Conservation (phyloP, 1,284 basidiomycete genomes). For the Trichosporon asahii region DNA sequence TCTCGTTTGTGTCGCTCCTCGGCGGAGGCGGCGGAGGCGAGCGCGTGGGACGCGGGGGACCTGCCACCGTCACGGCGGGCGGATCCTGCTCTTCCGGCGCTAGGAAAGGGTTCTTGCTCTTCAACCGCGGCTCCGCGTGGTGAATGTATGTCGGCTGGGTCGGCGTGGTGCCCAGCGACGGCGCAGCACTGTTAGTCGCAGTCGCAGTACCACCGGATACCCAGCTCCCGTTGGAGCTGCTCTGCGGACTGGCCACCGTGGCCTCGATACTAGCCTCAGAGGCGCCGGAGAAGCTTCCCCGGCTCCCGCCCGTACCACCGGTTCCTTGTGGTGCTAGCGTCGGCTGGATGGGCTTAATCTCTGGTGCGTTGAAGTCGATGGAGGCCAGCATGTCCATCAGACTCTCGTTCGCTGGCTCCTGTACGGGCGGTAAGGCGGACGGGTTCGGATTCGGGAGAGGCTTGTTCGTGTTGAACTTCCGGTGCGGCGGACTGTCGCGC, state of each 20-base stretch:
- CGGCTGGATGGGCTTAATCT: conserved; percentile 8
- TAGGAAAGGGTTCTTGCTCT: conserved; percentile 52
- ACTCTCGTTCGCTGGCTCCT: conserved; percentile 3
- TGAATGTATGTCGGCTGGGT: conserved; percentile 7
- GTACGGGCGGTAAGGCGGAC: not conserved
- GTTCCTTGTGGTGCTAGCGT: conserved; percentile 24
- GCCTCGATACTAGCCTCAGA: conserved; percentile 7
- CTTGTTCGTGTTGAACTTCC: not conserved
- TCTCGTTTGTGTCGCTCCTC: not conserved
- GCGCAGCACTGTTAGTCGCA: not conserved
- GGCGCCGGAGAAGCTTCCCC: not conserved
- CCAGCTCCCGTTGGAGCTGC: conserved; percentile 1
- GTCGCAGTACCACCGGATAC: not conserved
- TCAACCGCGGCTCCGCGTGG: conserved; percentile 19
- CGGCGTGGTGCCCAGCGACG: not conserved
- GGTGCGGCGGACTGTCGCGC: not conserved
- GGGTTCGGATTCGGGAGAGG: not conserved
- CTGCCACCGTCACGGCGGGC: not conserved
- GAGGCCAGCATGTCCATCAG: conserved; percentile 20
- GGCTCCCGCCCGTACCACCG: conserved; percentile 13
- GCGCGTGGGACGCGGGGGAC: not conserved
- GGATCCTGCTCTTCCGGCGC: conserved; percentile 66
- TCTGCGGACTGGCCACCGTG: not conserved
- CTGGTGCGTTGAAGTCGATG: conserved; percentile 17
- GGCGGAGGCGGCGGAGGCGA: not conserved